Evolutionary conservation across 768 basidiomycete species (phyloP), one percentile per base, ranked within the genome.

Genomic region (Gelatoporia subvermispora): DNA sequence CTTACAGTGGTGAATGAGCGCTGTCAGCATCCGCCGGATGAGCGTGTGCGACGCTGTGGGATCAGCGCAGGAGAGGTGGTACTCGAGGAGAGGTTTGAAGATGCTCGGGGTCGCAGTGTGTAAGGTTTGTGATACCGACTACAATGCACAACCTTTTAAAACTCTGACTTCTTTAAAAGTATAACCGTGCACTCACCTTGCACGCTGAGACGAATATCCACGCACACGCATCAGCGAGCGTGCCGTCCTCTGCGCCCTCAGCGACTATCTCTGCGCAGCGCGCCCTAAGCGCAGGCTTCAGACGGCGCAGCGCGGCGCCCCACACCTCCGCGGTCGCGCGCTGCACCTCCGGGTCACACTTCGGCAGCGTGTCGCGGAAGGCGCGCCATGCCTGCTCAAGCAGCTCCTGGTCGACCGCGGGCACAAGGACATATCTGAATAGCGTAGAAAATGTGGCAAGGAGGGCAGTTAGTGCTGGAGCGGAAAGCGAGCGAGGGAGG

Each of bases 241-340:
- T 74, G 13, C 68, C 72, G 8, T 78, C 62, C 47, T 75, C 70
- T 24, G 69, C 53, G 24, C 46, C 51, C 3, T 18, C 65, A 2
- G 75, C 74, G 60, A 94, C 70, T 13, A 88, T 49, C 3, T 59
- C 55, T 4, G 90, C 73, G 0, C 82, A 78, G 41, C 72, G 71
- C 45, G 77, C 78, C 24, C 86, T 70, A 8, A 74, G 72, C 11
- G 75, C 72, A 1, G 70, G 66, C 63, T 89, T 88, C 45, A 93
- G 67, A 55, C 88, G 76, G 42, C 93, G 73, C 37, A 95, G 59
- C 0, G 85, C 75, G 0, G 79, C 80, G 0, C 84, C 89, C 94
- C 91, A 96, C 3, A 91, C 89, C 60, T 96, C 92, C 0, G 90
- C 85, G 9, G 88, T 75, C 1, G 86, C 81, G 21, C 86, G 70